These are phyloP conservation scores for Lentinus brumalis DNA, from an alignment of 768 basidiomycete genomes.

Conservation along the genomic window DNA sequence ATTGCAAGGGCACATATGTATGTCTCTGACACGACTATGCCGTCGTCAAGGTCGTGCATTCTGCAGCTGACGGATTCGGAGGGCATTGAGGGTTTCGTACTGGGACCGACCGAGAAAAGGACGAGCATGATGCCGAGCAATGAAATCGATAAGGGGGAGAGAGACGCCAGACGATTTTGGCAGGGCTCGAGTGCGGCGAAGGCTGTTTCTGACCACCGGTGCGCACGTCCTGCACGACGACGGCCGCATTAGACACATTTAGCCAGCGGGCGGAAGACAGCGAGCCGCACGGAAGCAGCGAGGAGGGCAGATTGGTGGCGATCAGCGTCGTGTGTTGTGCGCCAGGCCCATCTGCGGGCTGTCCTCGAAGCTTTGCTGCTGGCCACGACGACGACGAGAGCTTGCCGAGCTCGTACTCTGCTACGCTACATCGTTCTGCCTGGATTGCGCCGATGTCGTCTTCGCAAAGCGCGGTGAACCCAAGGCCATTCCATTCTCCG, in stretches of 20 bases:
- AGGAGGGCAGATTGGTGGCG: not conserved
- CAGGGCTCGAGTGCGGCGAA: not conserved
- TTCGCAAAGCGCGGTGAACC: constrained; percentile 51
- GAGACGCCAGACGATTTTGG: constrained; percentile 2
- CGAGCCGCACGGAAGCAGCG: not conserved
- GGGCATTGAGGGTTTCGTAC: not conserved
- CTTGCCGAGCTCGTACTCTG: not conserved
- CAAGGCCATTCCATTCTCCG: constrained; percentile 41
- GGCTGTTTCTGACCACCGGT: constrained; percentile 4
- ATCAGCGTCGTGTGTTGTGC: constrained; percentile 11
- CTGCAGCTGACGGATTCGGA: not conserved
- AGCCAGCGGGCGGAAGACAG: not conserved
- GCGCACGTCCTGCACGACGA: constrained; percentile 8
- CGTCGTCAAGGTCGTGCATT: too few relatives aligned
- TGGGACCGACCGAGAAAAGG: constrained; percentile 1
- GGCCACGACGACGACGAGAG: constrained; percentile 15
- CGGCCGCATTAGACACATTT: constrained; percentile 4
- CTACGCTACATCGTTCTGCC: constrained; percentile 1
- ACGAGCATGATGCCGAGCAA: constrained; percentile 1
- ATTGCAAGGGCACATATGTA: too few relatives aligned
- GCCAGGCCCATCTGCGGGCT: not conserved
- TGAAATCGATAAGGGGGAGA: constrained; percentile 21
- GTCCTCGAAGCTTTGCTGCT: not conserved
- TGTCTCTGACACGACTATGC: too few relatives aligned
- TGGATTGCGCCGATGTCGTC: constrained; percentile 25